Evolutionary conservation across 108 stramenopile species (phyloP).

Genomic region (Licmophora abbreviata): DNA sequence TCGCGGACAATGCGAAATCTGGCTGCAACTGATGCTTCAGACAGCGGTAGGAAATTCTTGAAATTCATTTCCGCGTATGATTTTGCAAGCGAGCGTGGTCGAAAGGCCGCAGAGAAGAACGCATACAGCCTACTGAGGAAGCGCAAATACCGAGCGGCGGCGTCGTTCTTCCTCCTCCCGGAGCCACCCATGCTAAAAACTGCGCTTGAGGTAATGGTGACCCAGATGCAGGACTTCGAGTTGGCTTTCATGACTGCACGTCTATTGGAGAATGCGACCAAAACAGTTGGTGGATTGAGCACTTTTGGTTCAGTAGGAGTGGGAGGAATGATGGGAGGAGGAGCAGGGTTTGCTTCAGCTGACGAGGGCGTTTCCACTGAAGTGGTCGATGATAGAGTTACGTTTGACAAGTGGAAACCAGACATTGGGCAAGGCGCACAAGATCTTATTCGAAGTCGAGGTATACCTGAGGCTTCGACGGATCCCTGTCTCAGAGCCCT

Average conservation of each 20-base stretch:
- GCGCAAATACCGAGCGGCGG: constrained; percentile 54
- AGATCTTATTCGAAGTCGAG: constrained; percentile 25
- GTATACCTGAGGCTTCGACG: constrained; percentile 10
- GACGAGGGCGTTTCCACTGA: constrained; percentile 7
- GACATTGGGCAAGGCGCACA: constrained; percentile 23
- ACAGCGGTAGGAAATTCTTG: constrained; percentile 67
- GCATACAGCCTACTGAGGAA: constrained; percentile 78
- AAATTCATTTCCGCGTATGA: constrained; percentile 63
- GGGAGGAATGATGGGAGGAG: constrained; percentile 56
- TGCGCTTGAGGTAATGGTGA: constrained; percentile 61
- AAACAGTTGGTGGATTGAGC: constrained; percentile 14
- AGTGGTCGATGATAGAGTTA: constrained; percentile 21
- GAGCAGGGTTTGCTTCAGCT: constrained; percentile 63
- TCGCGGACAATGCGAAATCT: constrained; percentile 53
- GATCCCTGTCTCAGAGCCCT: constrained; percentile 44
- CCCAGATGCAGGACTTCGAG: constrained; percentile 63
- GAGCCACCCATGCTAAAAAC: constrained; percentile 76
- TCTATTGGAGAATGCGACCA: constrained; percentile 41
- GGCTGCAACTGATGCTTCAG: constrained; percentile 63
- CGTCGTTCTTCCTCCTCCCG: constrained; percentile 75
- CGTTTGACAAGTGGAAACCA: constrained; percentile 53
- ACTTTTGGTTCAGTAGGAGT: constrained; percentile 31
- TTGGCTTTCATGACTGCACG: constrained; percentile 76
- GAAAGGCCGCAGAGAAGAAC: constrained; percentile 80
- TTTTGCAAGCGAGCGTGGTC: constrained; percentile 59